Evolutionary conservation across 768 basidiomycete genomes (phyloP).

Genomic region (Termitomyces sp.): DNA sequence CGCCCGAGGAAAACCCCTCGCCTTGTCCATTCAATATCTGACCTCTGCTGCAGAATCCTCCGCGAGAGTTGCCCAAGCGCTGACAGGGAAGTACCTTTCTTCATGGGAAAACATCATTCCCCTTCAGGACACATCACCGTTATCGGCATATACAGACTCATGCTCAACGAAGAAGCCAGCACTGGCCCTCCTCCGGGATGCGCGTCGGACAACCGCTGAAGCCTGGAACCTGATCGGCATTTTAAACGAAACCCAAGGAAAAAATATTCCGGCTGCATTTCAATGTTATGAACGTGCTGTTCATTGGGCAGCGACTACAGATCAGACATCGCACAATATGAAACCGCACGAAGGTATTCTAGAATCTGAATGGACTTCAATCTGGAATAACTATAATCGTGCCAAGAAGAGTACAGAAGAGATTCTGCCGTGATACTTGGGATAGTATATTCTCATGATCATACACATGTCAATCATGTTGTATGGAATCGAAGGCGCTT

Average conservation of each 20-base stretch:
- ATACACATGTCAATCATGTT: neutral
- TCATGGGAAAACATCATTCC: conserved; percentile 28
- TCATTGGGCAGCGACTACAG: conserved; percentile 54
- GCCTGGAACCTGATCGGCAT: conserved; percentile 74
- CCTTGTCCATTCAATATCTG: conserved; percentile 51
- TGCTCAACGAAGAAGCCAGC: conserved; percentile 51
- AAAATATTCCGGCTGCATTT: conserved; percentile 37
- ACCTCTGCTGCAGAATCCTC: conserved; percentile 61
- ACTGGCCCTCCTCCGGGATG: conserved; percentile 55
- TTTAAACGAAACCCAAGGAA: conserved; percentile 44
- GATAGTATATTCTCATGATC: neutral
- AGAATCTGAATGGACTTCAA: conserved; percentile 55
- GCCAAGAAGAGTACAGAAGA: conserved; percentile 24
- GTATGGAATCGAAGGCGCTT: neutral
- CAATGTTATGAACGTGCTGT: conserved; percentile 67
- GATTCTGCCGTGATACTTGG: neutral
- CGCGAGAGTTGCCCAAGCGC: conserved; percentile 53
- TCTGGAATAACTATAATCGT: conserved; percentile 59
- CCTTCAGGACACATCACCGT: conserved; percentile 28
- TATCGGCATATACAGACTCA: conserved; percentile 41
- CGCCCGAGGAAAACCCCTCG: conserved; percentile 36
- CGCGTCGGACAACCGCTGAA: conserved; percentile 66
- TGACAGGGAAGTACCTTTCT: conserved; percentile 37
- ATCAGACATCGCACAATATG: conserved; percentile 27
- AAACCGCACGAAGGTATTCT: conserved; percentile 47